Conservation (phyloP, 345 rosid genomes). For the Eucalyptus grandis region DNA sequence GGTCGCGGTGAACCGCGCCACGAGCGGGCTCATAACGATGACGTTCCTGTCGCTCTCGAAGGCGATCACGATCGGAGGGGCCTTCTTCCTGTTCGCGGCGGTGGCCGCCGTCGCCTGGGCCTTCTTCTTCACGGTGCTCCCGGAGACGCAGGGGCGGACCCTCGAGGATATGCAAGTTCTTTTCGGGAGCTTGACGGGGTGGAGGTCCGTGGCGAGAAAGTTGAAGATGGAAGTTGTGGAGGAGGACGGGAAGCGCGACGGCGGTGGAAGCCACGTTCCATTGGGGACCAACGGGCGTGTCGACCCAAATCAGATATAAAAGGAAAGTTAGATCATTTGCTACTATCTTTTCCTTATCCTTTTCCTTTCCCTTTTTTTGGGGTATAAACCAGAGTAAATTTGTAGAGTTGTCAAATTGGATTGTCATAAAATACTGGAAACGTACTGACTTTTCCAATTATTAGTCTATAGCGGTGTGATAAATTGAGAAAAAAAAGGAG, state of each 20-base stretch:
- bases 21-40: conserved; percentile 61
- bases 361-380: too few species aligned
- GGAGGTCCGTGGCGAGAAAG: conserved; percentile 30
- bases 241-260: neutral
- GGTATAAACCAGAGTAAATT: neutral
- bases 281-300: neutral
- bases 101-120: conserved; percentile 40
- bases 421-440: neutral
- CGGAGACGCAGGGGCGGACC: conserved; percentile 73
- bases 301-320: neutral
- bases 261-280: neutral
- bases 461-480: neutral
- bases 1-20: conserved; percentile 56
- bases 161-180: conserved; percentile 68
- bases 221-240: neutral
- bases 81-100: conserved; percentile 56
- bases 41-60: conserved; percentile 37
- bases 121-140: conserved; percentile 42
- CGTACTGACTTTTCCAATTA: neutral
- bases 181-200: conserved; percentile 32
- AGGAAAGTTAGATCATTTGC: neutral
- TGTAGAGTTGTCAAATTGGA: neutral
- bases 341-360: neutral
- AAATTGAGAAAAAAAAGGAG: neutral
- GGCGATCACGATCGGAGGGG: conserved; percentile 59